Evolutionary conservation across 352 stramenopile species (phyloP), one percentile per base, ranked within the genome.

Genomic region (Pythium phragmiticola): DNA sequence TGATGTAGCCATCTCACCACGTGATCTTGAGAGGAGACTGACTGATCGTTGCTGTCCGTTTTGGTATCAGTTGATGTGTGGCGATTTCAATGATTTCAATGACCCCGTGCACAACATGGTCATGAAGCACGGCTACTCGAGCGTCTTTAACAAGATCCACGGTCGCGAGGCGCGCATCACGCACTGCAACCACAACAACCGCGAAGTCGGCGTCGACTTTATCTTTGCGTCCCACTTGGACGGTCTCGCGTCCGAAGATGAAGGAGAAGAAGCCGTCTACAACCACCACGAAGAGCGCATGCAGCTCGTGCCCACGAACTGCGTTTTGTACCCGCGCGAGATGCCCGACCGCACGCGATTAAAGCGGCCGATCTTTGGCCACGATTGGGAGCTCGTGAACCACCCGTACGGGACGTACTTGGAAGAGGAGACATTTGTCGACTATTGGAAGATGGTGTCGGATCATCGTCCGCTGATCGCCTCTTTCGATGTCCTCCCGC

Each of bases 181-280:
- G 46, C 86, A 95, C 70, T 92, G 84, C 69, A 95, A 95, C 63
- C 86, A 95, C 67, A 95, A 95, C 72, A 95, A 95, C 71, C 78
- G 80, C 56, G 84, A 95, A 61, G 86, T 95, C 41, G 82, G 82
- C 43, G 86, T 95, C 28, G 86, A 95, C 53, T 95, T 95, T 60
- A 91, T 95, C 65, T 95, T 94, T 54, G 80, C 80, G 1, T 78
- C 82, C 12, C 73, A 85, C 45, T 19, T 90, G 23, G 36, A 80
- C 30, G 72, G 54, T 2, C 26, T 55, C 21, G 34, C 26, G 12
- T 23, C 17, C 19, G 19, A 61, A 58, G 16, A 14, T 21, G 39
- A 7, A 7, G 13, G 39, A 21, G 39, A 21, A 9, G 39, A 19
- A 9, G 39, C 63, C 63, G 36, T 43, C 0, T 41, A 16, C 21